phyloP scores from a whole-genome alignment of 73 alveolate genomes.

The Symbiodinium natans region DNA sequence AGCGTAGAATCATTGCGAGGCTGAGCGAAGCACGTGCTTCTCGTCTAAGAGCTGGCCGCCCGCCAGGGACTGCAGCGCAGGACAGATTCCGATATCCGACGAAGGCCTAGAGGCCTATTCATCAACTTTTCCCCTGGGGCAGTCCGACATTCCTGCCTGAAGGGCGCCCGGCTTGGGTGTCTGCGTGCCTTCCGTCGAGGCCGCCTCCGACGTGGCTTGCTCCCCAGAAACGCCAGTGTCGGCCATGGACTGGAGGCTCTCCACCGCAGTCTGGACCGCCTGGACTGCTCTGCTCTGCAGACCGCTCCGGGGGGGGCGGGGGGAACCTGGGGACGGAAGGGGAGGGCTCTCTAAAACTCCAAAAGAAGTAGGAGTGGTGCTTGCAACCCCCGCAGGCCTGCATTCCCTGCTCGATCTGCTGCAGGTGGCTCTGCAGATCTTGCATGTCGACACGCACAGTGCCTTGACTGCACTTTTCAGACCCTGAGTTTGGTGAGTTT shows the following conservation, averaged over 20 bases:
- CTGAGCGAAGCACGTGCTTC: neutral
- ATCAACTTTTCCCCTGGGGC: too few species aligned
- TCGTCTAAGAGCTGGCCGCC: neutral
- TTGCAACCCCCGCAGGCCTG: neutral
- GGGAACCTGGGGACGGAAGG: too few species aligned
- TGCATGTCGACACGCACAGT: neutral
- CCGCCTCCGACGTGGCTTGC: neutral
- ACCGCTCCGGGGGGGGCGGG: too few species aligned
- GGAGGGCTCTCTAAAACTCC: too few species aligned
- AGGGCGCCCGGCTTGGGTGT: neutral
- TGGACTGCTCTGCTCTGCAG: too few species aligned
- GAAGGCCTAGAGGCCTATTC: too few species aligned
- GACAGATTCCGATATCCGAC: neutral
- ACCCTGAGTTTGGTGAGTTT: too few species aligned
- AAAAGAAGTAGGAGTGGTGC: neutral
- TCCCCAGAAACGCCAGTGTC: neutral
- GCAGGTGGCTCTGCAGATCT: neutral
- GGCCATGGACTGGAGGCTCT: neutral
- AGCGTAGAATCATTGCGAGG: neutral
- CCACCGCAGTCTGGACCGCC: slow-evolving; percentile 10
- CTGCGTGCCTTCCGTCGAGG: neutral
- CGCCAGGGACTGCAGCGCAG: neutral
- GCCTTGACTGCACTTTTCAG: neutral
- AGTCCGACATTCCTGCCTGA: too few species aligned
- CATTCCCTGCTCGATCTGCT: neutral